Conservation (phyloP, 805 yeast genomes). For the Yarrowia sp. region DNA sequence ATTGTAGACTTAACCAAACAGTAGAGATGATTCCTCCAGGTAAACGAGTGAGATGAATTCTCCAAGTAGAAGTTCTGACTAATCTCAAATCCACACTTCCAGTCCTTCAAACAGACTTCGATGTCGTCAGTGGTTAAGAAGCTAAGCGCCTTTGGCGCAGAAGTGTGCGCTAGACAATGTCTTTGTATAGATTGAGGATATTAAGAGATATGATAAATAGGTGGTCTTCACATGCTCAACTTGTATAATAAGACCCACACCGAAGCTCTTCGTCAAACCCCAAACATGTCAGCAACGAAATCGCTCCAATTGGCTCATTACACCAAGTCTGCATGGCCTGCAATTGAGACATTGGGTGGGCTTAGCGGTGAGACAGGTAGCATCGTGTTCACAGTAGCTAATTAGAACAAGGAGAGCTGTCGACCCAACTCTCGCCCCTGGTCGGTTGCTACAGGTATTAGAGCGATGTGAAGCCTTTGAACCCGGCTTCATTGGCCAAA, state of each 20-base stretch:
- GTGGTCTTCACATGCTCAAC: too few species aligned
- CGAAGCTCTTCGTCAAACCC: too few species aligned
- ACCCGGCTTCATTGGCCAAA: not conserved
- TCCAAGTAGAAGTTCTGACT: too few species aligned
- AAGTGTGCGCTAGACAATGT: not conserved
- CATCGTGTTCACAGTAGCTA: too few species aligned
- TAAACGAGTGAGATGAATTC: too few species aligned
- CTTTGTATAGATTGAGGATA: not conserved
- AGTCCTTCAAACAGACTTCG: not conserved
- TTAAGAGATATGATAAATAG: too few species aligned
- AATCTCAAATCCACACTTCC: too few species aligned
- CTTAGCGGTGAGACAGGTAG: constrained; percentile 1
- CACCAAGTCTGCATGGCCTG: not conserved
- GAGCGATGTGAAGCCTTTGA: too few species aligned
- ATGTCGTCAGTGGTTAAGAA: not conserved
- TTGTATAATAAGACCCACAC: too few species aligned
- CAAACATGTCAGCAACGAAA: not conserved
- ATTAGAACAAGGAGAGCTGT: not conserved
- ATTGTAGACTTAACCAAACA: too few species aligned
- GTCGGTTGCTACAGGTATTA: not conserved
- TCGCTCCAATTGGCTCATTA: not conserved
- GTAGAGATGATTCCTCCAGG: too few species aligned
- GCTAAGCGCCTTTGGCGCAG: not conserved
- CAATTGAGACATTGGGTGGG: constrained; percentile 2
- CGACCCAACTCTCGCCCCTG: not conserved